Evolutionary conservation across 495 filamentous ascomycete genomes (phyloP).

Genomic region (Penicillium longicatenatum): DNA sequence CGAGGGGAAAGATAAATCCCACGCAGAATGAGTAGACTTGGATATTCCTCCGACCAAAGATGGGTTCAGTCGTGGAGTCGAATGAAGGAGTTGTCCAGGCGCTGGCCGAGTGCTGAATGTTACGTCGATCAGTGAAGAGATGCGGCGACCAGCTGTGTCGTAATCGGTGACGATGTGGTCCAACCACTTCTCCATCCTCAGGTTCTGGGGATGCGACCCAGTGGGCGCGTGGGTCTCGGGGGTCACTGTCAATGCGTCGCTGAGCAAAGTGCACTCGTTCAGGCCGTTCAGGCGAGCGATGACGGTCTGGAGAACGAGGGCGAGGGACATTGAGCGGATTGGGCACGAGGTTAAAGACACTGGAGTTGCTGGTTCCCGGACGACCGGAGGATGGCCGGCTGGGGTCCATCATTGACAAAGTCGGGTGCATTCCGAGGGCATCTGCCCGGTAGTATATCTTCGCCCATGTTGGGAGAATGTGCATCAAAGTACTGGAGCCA

Average conservation of each 20-base stretch:
- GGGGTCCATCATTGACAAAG: slow-evolving; percentile 36
- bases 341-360: slow-evolving; percentile 33
- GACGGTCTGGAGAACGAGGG: slow-evolving; percentile 22
- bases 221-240: slow-evolving; percentile 47
- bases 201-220: slow-evolving; percentile 38
- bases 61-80: slow-evolving; percentile 57
- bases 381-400: slow-evolving; percentile 35
- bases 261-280: slow-evolving; percentile 11
- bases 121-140: slow-evolving; percentile 63
- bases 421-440: slow-evolving; percentile 31
- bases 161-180: slow-evolving; percentile 29
- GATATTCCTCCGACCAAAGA: slow-evolving; percentile 69
- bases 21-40: slow-evolving; percentile 87
- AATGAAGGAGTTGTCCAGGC: slow-evolving; percentile 72
- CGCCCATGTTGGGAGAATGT: slow-evolving; percentile 52
- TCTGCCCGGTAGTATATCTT: slow-evolving; percentile 50
- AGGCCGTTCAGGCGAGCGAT: slow-evolving; percentile 20
- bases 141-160: slow-evolving; percentile 73
- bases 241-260: slow-evolving; percentile 35
- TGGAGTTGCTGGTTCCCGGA: slow-evolving; percentile 35
- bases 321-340: slow-evolving; percentile 31
- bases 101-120: slow-evolving; percentile 28
- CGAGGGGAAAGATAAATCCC: slow-evolving; percentile 62
- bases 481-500: slow-evolving; percentile 54
- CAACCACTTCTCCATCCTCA: slow-evolving; percentile 20